Conservation (phyloP, 2,329 filamentous ascomycete species). For the Shiraia bambusicola region DNA sequence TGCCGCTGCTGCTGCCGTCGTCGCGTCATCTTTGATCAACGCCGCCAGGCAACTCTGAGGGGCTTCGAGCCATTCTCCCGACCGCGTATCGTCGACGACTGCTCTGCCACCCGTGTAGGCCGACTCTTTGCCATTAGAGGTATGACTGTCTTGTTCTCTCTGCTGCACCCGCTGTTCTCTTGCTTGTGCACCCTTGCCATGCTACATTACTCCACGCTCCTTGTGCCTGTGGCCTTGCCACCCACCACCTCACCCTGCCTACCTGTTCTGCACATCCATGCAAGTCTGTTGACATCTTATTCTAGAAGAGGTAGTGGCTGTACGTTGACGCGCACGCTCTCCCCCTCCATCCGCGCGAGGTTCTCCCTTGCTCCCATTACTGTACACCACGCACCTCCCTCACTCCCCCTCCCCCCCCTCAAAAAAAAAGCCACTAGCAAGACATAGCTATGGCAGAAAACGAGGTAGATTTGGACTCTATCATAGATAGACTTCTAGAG, state of each 20-base stretch:
- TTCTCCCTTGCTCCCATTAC: conserved; percentile 31
- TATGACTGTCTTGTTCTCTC: conserved; percentile 22
- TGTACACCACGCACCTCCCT: conserved; percentile 13
- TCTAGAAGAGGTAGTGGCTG: conserved; percentile 22
- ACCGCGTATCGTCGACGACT: conserved; percentile 27
- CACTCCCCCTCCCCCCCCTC: too few species aligned
- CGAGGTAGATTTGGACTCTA: conserved; percentile 98
- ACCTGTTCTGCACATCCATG: conserved; percentile 9
- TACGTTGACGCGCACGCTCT: conserved; percentile 28
- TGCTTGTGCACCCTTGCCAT: conserved; percentile 1
- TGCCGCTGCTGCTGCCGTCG: conserved; percentile 28
- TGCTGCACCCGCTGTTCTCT: conserved; percentile 2
- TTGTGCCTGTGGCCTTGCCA: conserved; percentile 14
- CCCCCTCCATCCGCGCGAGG: conserved; percentile 38
- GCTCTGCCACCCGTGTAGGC: conserved; percentile 18
- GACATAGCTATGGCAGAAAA: conserved; percentile 69
- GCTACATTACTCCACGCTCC: conserved; percentile 12
- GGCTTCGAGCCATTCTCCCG: conserved; percentile 44
- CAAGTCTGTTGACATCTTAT: conserved; percentile 23
- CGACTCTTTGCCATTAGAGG: conserved; percentile 32
- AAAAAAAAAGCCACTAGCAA: conserved; percentile 35
- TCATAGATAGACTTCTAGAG: conserved; percentile 97
- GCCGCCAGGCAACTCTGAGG: conserved; percentile 42
- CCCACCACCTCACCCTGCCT: conserved; percentile 14
- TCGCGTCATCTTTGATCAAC: conserved; percentile 37